Percentiles rank a stretch among this genome's conserved stretches.
phyloP scores from a whole-genome alignment of 129 eudicot species.

The Kitagawia praeruptora region DNA sequence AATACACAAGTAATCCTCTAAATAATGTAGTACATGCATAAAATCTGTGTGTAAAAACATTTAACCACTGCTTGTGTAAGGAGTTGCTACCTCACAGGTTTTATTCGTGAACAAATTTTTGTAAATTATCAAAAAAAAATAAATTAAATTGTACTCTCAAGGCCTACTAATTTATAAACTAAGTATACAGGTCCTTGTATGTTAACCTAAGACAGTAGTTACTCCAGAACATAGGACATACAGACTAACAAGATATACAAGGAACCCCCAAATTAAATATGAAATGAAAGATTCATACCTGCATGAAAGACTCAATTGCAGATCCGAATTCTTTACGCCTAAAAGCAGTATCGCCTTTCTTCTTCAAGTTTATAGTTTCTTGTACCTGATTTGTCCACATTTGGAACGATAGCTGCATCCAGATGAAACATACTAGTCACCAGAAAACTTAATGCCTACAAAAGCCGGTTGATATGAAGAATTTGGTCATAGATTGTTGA shows the following conservation, averaged over 20 bases:
- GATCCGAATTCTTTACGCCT: conserved; percentile 71
- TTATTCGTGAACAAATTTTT: no score
- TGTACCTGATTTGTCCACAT: conserved; percentile 95
- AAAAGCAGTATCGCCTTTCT: conserved; percentile 80
- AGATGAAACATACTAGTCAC: background rate
- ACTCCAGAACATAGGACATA: background rate
- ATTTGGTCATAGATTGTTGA: no score
- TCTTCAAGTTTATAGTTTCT: conserved; percentile 74
- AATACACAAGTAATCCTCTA: no score
- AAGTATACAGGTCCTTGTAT: no score
- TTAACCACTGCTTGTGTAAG: no score
- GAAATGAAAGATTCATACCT: conserved; percentile 27
- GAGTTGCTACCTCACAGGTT: background rate
- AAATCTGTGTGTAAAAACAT: no score
- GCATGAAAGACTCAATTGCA: conserved; percentile 71
- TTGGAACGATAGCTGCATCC: conserved; percentile 72
- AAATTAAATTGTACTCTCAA: no score
- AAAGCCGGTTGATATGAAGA: no score
- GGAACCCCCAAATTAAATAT: background rate
- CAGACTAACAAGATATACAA: no score
- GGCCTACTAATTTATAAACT: no score
- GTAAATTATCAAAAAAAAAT: no score
- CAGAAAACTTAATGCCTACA: background rate
- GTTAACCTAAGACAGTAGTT: background rate
- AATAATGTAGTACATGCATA: no score